Evolutionary conservation across 139 green algal genomes (phyloP), one percentile per base, ranked within the genome.

Genomic region (Nannochloris sp.): DNA sequence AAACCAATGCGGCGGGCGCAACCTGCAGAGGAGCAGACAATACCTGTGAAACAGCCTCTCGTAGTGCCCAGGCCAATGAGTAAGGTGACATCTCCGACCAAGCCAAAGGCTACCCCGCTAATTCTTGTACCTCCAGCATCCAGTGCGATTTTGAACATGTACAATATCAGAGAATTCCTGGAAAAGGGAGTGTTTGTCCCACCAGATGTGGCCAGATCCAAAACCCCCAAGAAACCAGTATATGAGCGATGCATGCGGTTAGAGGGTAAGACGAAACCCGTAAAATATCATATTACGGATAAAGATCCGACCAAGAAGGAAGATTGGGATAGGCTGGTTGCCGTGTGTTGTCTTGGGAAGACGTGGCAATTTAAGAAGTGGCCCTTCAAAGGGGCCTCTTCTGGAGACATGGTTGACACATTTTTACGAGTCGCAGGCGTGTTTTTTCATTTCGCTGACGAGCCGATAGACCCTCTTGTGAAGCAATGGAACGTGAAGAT

Each of bases 351-450:
- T 51, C 60, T 73, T 36, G 82, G 82, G 46, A 81, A 82, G 66
- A 44, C 73, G 14, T 89, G 82, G 82, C 82, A 89, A 72, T 90
- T 89, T 71, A 86, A 86, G 58, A 72, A 71, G 20, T 89, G 72
- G 67, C 82, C 82, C 11, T 84, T 70, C 69, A 87, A 85, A 79
- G 76, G 76, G 23, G 70, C 56, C 4, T 44, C 25, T 12, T 25
- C 10, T 10, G 76, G 76, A 5, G 73, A 83, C 57, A 51, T 78
- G 55, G 73, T 83, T 44, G 69, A 77, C 3, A 67, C 68, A 6
- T 83, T 83, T 37, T 57, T 56, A 5, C 31, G 25, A 3, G 45
- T 82, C 16, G 25, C 65, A 44, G 76, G 76, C 14, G 30, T 70
- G 8, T 79, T 70, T 59, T 48, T 83, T 12, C 73, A 82, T 65